Base-by-base conservation (phyloP, 2,329 filamentous ascomycete genomes). In the Diaporthe batatas region DNA sequence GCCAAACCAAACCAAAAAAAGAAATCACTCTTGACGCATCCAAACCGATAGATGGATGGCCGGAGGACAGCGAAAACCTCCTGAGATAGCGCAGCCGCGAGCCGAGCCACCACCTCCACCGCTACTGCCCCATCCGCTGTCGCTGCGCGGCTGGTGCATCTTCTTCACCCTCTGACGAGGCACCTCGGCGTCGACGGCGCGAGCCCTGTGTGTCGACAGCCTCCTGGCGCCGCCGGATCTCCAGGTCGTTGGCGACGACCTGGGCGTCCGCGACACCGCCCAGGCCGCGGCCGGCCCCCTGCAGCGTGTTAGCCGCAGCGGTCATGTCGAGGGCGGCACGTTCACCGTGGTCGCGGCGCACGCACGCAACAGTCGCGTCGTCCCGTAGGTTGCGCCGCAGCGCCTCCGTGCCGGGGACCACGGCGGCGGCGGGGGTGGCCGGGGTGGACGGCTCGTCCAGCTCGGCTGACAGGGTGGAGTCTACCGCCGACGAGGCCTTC, bases 401-500 rank as follows among this genome's bases (percentile, higher is more conserved):
- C 23, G 18, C 10, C 58, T n/a, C 25, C 2, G 39, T 32, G 23
- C 54, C 8, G 54, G 54, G 54, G 2, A 11, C 29, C 25, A 12
- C 16, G 10, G 23, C 23, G 10, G 29, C 3, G 2, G 16, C 23
- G n/a, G 7, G 8, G 23, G 36, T 4, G 18, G 4, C 39, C 2
- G 58, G 36, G 11, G 14, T 42, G 12, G 2, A 18, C 6, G 44
- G 44, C 44, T 39, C 21, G 14, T 67, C 47, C 47, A 67, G 62
- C 47, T 67, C 62, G 18, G 47, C 44, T n/a, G 62, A 36, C 32
- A 67, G 62, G 7, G 62, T 51, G 29, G 62, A 65, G 44, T 65
- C 62, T 7, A 51, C 18, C 11, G 34, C 25, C 6, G 47, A 53
- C 47, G 62, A 67, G 11, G 11, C 7, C 14, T 36, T 32, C 5